Base-by-base conservation (phyloP, 208 protist species). In the Porcisia hertigi region DNA sequence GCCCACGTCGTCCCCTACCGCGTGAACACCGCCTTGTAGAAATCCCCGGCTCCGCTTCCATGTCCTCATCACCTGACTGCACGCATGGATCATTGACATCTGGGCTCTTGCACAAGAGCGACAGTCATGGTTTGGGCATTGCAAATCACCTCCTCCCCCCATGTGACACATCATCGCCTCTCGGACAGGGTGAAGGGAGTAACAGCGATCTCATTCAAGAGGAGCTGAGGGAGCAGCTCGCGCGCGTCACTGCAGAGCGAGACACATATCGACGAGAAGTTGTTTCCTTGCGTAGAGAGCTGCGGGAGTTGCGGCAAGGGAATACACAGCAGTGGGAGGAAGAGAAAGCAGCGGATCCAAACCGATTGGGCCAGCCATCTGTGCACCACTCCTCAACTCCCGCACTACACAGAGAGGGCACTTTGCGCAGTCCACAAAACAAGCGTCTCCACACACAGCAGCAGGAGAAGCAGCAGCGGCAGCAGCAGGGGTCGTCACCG, bases 221-320 rank as follows among this genome's bases (percentile, higher is more conserved):
- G n/a, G 60, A 78, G 30, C 67, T 77, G 23, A 70, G 73, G 63
- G 70, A 75, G 65, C 80, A 66, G 59, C 75, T 86, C 25, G 69
- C 62, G 59, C 66, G 69, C 16, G 60, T 85, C 43, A 74, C 62
- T 66, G 71, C 55, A 23, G 82, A 89, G 53, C 82, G 82, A 2
- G 81, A 89, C 45, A 34, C 54, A 63, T 86, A 82, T 70, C 54
- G 57, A 18, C 73, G 41, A 53, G 75, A 84, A 52, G 58, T 69
- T 7, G 25, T 54, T 14, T 60, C 69, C 30, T 77, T 89, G 11
- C 73, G 69, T 1, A 53, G 45, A 53, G 52, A 83, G 60, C 52
- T 87, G 9, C 36, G 20, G 1, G 67, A 69, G 25, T 62, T 89
- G 60, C 57, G 64, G 58, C n/a, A 55, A n/a, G 16, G 5, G 39